These are phyloP conservation scores for Nannochloropsis oceanica DNA, from an alignment of 108 stramenopile genomes.

Conservation along the genomic window DNA sequence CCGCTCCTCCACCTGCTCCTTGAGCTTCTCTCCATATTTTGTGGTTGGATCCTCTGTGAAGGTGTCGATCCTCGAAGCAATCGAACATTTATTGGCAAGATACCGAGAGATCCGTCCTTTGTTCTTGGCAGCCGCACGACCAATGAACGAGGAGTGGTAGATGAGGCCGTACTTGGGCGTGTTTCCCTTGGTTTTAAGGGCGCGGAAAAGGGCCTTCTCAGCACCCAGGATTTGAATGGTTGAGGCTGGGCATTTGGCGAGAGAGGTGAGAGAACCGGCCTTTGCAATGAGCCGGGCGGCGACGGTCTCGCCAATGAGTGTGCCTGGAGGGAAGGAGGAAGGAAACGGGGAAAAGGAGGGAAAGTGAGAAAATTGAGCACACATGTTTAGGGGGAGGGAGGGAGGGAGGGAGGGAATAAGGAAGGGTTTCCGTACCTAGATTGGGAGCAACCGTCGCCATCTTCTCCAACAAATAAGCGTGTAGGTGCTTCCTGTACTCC, in stretches of 20 bases:
- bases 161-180: slow-evolving; percentile 99
- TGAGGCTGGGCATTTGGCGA: slow-evolving; percentile 98
- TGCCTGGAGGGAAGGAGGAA: slow-evolving; percentile 7
- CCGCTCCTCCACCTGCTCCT: slow-evolving; percentile 97
- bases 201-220: slow-evolving; percentile 99
- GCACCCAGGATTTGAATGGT: slow-evolving; percentile 98
- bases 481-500: slow-evolving; percentile 81
- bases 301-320: slow-evolving; percentile 95
- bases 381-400: not conserved
- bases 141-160: slow-evolving; percentile 95
- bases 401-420: not conserved
- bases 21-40: slow-evolving; percentile 83
- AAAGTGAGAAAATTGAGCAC: no score
- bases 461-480: slow-evolving; percentile 73
- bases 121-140: slow-evolving; percentile 97
- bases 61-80: slow-evolving; percentile 96
- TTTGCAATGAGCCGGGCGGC: slow-evolving; percentile 96
- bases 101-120: slow-evolving; percentile 98
- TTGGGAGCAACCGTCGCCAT: slow-evolving; percentile 96
- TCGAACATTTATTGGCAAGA: slow-evolving; percentile 97
- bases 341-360: not conserved
- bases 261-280: slow-evolving; percentile 89
- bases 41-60: slow-evolving; percentile 57
- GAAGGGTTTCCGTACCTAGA: slow-evolving; percentile 39
- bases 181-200: slow-evolving; percentile 97